Conservation (phyloP, 805 yeast genomes). For the Candida railenensis region DNA sequence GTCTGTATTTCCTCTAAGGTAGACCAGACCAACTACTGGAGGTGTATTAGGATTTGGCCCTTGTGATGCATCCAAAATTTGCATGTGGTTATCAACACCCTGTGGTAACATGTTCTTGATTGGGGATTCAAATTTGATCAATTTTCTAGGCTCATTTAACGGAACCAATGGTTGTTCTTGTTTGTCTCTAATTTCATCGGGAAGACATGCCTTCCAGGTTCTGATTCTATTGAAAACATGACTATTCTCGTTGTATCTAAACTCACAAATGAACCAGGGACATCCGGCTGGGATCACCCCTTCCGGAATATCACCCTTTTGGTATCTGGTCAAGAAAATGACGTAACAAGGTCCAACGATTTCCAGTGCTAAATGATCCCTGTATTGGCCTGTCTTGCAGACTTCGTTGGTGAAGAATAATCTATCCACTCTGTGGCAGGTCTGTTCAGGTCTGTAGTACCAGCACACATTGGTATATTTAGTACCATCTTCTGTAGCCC, state of each 20-base stretch:
- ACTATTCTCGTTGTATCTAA: slow-evolving; percentile 87
- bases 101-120: slow-evolving; percentile 73
- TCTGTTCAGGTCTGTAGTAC: slow-evolving; percentile 97
- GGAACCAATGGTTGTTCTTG: slow-evolving; percentile 78
- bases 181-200: slow-evolving; percentile 87
- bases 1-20: slow-evolving; percentile 68
- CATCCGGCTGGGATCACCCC: slow-evolving; percentile 64
- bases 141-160: slow-evolving; percentile 60
- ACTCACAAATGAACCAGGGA: slow-evolving; percentile 91
- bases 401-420: slow-evolving; percentile 92
- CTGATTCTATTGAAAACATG: slow-evolving; percentile 91
- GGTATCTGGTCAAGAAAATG: slow-evolving; percentile 89
- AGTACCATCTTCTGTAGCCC: slow-evolving; percentile 84
- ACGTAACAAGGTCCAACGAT: slow-evolving; percentile 93
- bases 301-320: slow-evolving; percentile 86
- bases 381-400: slow-evolving; percentile 92
- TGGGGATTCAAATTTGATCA: slow-evolving; percentile 82
- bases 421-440: slow-evolving; percentile 89
- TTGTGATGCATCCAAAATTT: slow-evolving; percentile 77
- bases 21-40: slow-evolving; percentile 92
- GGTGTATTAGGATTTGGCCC: slow-evolving; percentile 83
- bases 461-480: slow-evolving; percentile 93
- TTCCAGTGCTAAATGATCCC: slow-evolving; percentile 89
- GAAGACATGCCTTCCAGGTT: slow-evolving; percentile 98
- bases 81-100: slow-evolving; percentile 69